phyloP scores from a whole-genome alignment of 2,329 filamentous ascomycete genomes.

The Ophiostoma quercus region DNA sequence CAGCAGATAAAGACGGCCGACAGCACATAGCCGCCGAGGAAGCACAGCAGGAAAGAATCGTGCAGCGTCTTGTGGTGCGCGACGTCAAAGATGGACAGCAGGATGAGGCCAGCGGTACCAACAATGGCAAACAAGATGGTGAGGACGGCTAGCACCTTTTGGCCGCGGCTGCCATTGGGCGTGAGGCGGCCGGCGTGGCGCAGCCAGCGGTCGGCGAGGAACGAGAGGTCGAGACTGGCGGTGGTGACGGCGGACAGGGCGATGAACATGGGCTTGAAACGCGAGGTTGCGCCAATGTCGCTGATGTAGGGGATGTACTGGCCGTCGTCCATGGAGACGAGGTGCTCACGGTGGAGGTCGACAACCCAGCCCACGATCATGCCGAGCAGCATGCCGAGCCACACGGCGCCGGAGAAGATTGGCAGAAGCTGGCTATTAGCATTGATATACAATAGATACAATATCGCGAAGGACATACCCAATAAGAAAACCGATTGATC shows the following conservation, averaged over 20 bases:
- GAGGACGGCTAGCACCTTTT: constrained; percentile 58
- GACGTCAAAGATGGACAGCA: constrained; percentile 83
- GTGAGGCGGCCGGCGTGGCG: constrained; percentile 74
- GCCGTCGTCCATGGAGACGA: constrained; percentile 52
- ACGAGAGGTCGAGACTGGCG: constrained; percentile 73
- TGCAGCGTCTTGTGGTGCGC: constrained; percentile 62
- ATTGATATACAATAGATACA: background rate
- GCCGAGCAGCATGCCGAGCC: constrained; percentile 63
- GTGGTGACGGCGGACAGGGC: constrained; percentile 65
- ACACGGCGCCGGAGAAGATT: constrained; percentile 59
- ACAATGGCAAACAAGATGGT: constrained; percentile 64
- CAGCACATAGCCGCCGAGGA: constrained; percentile 80
- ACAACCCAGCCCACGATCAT: constrained; percentile 67
- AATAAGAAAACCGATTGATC: constrained; percentile 21
- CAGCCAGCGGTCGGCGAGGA: constrained; percentile 77
- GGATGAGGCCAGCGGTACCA: constrained; percentile 74
- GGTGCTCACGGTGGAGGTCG: constrained; percentile 49
- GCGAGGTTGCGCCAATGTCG: constrained; percentile 52
- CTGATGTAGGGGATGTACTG: constrained; percentile 69
- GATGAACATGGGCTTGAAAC: constrained; percentile 74
- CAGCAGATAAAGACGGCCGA: constrained; percentile 83
- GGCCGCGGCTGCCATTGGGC: constrained; percentile 59
- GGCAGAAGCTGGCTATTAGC: constrained; percentile 44
- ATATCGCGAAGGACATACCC: constrained; percentile 11
- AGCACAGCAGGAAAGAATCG: constrained; percentile 70